These are phyloP conservation scores for Aphanomyces astaci DNA, from an alignment of 352 stramenopile genomes.

Conservation along the genomic window DNA sequence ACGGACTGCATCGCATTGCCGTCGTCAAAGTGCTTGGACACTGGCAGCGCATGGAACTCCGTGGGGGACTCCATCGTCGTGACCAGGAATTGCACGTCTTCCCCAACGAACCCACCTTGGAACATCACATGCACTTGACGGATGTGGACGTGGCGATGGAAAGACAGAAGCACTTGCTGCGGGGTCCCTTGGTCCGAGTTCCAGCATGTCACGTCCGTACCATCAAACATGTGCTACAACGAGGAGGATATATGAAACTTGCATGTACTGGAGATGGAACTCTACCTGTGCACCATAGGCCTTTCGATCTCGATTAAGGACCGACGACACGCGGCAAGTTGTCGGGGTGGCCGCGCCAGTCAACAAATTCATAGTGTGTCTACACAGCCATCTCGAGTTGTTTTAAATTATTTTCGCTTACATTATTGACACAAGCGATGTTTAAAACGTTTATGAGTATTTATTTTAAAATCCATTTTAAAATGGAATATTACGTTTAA, in stretches of 20 bases:
- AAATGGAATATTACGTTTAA: no score
- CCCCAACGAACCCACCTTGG: conserved; percentile 63
- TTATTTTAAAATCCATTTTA: no score
- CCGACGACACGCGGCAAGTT: conserved; percentile 54
- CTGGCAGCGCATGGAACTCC: background rate
- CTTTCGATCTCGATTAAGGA: conserved; percentile 55
- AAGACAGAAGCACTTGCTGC: conserved; percentile 54
- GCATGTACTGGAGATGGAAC: background rate
- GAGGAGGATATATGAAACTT: background rate
- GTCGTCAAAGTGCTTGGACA: conserved; percentile 23
- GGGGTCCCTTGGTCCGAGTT: conserved; percentile 57
- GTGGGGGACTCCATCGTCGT: conserved; percentile 3
- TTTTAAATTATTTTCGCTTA: conserved; percentile 1
- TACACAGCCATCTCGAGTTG: background rate
- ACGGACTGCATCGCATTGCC: conserved; percentile 45
- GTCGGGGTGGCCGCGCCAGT: conserved; percentile 26
- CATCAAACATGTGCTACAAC: conserved; percentile 39
- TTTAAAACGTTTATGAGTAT: no score
- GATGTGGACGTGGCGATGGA: conserved; percentile 45
- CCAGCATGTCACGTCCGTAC: conserved; percentile 49
- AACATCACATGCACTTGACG: conserved; percentile 50
- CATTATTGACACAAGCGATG: no score
- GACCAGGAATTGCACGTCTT: conserved; percentile 43
- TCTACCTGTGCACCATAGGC: conserved; percentile 41
- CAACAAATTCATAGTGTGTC: conserved; percentile 7